Evolutionary conservation across 768 basidiomycete genomes (phyloP).

Genomic region (Dioszegia aurantiaca): DNA sequence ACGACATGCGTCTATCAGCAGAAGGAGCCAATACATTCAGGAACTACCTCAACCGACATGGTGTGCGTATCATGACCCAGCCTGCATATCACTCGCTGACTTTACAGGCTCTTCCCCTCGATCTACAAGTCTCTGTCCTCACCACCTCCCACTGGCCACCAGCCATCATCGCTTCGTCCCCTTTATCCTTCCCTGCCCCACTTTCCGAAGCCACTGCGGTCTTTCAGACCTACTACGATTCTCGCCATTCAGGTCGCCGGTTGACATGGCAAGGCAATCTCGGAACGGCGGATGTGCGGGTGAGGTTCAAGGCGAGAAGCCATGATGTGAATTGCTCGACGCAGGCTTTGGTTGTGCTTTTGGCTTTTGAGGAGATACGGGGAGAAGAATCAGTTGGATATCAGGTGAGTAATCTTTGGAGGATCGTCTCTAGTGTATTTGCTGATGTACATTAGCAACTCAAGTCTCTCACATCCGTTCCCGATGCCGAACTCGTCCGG

Average conservation of each 20-base stretch:
- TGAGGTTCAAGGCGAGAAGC: conserved; percentile 69
- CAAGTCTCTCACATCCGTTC: conserved; percentile 68
- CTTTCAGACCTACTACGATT: conserved; percentile 86
- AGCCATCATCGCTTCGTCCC: conserved; percentile 58
- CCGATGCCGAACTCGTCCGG: conserved; percentile 76
- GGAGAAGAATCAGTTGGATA: conserved; percentile 74
- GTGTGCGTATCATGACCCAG: conserved; percentile 57
- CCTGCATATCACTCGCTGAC: background rate
- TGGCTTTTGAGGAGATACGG: conserved; percentile 73
- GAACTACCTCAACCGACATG: conserved; percentile 57
- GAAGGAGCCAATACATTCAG: conserved; percentile 69
- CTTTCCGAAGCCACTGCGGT: conserved; percentile 67
- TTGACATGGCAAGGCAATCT: conserved; percentile 87
- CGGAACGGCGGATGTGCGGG: conserved; percentile 85
- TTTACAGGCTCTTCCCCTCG: conserved; percentile 68
- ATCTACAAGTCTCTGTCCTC: conserved; percentile 85
- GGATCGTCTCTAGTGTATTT: background rate
- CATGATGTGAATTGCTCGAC: conserved; percentile 94
- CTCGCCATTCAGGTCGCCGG: conserved; percentile 80
- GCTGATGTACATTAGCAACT: conserved; percentile 65
- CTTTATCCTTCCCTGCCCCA: conserved; percentile 66
- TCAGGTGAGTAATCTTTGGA: conserved; percentile 57
- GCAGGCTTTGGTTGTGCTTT: conserved; percentile 76
- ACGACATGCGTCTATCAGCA: conserved; percentile 83
- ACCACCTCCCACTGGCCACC: conserved; percentile 97